Percentiles rank a stretch among this genome's conserved stretches.
Conservation (phyloP, 345 rosid genomes). For the Erysimum cheiranthoides region DNA sequence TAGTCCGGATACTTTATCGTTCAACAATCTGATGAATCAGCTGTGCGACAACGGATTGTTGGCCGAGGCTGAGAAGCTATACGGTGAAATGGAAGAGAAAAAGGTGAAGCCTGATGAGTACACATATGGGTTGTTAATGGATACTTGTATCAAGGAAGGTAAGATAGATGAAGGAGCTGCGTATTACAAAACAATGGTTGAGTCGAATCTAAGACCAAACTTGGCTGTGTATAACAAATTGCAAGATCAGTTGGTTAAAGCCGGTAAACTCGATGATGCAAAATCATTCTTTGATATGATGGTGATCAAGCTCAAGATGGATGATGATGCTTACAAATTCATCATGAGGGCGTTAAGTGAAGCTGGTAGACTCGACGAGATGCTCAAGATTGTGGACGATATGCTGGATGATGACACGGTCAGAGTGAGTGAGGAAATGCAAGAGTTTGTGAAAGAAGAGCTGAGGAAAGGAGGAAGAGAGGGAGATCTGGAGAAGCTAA, state of each 20-base stretch:
- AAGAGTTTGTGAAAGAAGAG: slow-evolving; percentile 75
- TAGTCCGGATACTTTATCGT: slow-evolving; percentile 68
- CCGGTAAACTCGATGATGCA: slow-evolving; percentile 76
- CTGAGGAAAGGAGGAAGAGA: slow-evolving; percentile 78
- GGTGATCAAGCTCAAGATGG: slow-evolving; percentile 91
- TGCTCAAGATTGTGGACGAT: slow-evolving; percentile 74
- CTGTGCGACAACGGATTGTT: slow-evolving; percentile 70
- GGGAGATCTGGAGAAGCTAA: slow-evolving; percentile 72
- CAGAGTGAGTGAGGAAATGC: slow-evolving; percentile 67
- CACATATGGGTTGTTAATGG: slow-evolving; percentile 74
- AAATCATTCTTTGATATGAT: slow-evolving; percentile 74
- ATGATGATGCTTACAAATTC: slow-evolving; percentile 72
- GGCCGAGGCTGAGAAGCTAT: slow-evolving; percentile 75
- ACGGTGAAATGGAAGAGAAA: slow-evolving; percentile 75
- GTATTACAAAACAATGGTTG: slow-evolving; percentile 77
- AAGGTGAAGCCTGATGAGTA: slow-evolving; percentile 87
- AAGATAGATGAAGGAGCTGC: slow-evolving; percentile 82
- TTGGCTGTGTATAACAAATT: slow-evolving; percentile 72
- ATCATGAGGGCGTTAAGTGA: slow-evolving; percentile 74
- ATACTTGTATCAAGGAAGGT: slow-evolving; percentile 66
- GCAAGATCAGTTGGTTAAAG: slow-evolving; percentile 66
- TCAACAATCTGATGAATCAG: slow-evolving; percentile 83
- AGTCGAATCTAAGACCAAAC: slow-evolving; percentile 73
- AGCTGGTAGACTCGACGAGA: slow-evolving; percentile 67
- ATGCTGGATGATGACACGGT: slow-evolving; percentile 73